Evolutionary conservation across 2,329 filamentous ascomycete species (phyloP), one percentile per base, ranked within the genome.

Genomic region (Diaporthe destruens): DNA sequence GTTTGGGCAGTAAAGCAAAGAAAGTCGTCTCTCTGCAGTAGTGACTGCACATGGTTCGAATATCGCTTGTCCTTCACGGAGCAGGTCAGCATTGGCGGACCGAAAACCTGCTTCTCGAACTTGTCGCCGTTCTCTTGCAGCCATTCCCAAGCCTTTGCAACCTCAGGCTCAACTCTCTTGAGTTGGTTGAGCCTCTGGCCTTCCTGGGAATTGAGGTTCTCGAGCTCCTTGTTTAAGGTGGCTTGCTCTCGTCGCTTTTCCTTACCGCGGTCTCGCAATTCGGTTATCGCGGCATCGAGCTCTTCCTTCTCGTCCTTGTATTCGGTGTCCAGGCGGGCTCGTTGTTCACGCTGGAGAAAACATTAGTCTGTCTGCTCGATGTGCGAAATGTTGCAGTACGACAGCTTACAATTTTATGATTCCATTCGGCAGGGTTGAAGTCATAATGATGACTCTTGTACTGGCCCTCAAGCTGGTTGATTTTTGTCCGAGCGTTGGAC

Each of bases 71-170:
- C 90, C 76, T 92, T 95, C 69, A 98, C 84, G 0, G 92, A 93
- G 81, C 95, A 98, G 72, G 89, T 92, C 42, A 98, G 85, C 78
- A 96, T 89, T 0, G 95, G 91, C 7, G 95, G 95, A 0, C 93
- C 94, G 79, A 93, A 94, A 6, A 98, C 91, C 72, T 92, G 87
- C 75, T 92, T 90, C 78, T 93, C 89, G 75, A 98, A 96, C 63
- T 88, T 81, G 70, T 87, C 80, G 73, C 87, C 87, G 79, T 99
- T 90, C 2, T 90, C 81, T 78, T 94, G 88, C 67, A 98, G 87
- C 95, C 96, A 99, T 54, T 91, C 86, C 91, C 94, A 98, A 2
- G 91, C 94, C 75, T 80, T 84, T 14, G 88, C 88, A 2, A 92
- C 90, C 71, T 98, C 93, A 0, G 79, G 79, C 14, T 91, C 92